Percentiles rank a stretch among this genome's conserved stretches.
Evolutionary conservation across 2,329 filamentous ascomycete genomes (phyloP).

Genomic region (Botrytis cinerea): DNA sequence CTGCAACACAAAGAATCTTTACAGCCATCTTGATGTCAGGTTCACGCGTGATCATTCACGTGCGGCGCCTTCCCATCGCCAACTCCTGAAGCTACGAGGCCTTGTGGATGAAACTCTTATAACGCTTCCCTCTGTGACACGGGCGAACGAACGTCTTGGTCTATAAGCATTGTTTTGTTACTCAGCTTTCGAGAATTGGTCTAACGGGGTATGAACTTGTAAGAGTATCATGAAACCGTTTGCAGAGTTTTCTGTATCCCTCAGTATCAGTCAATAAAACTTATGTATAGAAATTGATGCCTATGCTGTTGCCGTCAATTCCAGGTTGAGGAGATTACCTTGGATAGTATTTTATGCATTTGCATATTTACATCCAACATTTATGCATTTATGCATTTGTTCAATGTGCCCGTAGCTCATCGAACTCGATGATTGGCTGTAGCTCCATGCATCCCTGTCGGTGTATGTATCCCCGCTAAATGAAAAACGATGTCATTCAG

Average conservation of each 20-base stretch:
- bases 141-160: not conserved
- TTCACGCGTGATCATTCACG: not conserved
- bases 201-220: not conserved
- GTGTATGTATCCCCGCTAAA: not conserved
- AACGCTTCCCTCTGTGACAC: not conserved
- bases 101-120: not conserved
- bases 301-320: not conserved
- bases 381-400: not conserved
- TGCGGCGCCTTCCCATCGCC: not conserved
- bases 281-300: constrained; percentile 1
- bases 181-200: not conserved
- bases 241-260: too few species aligned
- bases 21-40: constrained; percentile 30
- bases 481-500: constrained; percentile 3
- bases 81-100: not conserved
- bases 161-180: not conserved
- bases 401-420: not conserved
- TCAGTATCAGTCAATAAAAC: not conserved
- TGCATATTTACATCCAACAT: not conserved
- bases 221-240: not conserved
- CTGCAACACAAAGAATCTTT: constrained; percentile 73
- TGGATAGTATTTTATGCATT: not conserved
- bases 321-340: not conserved
- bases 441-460: not conserved
- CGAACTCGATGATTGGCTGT: not conserved